These are phyloP conservation scores for Mortierella claussenii DNA, from an alignment of 192 early-diverging fungal species.

Conservation along the genomic window DNA sequence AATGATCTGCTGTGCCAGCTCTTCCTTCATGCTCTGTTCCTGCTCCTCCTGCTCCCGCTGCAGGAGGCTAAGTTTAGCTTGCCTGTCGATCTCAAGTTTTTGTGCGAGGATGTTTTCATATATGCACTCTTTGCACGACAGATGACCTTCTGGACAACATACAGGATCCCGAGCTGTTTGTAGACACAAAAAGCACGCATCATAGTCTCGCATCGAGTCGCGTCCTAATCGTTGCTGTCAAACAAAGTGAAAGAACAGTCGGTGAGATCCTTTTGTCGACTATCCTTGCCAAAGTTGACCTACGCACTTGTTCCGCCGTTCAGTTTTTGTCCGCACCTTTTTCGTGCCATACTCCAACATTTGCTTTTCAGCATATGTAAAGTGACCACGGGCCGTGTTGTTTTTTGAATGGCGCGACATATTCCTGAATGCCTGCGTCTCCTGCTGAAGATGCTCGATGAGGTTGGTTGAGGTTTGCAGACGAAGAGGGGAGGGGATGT, in stretches of 20 bases:
- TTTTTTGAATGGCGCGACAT: slow-evolving; percentile 95
- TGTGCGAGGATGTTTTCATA: slow-evolving; percentile 86
- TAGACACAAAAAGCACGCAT: slow-evolving; percentile 91
- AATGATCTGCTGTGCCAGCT: slow-evolving; percentile 63
- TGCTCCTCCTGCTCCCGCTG: slow-evolving; percentile 59
- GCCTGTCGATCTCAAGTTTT: slow-evolving; percentile 78
- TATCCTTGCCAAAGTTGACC: no score
- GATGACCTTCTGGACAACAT: slow-evolving; percentile 78
- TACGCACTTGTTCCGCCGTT: no score
- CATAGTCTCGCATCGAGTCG: slow-evolving; percentile 84
- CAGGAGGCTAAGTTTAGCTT: slow-evolving; percentile 58
- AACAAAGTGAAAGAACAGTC: no score
- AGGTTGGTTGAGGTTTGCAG: no score
- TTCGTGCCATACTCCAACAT: slow-evolving; percentile 93
- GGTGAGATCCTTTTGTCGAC: no score
- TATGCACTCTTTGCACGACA: slow-evolving; percentile 92
- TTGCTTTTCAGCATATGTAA: slow-evolving; percentile 90
- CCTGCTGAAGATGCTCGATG: no score
- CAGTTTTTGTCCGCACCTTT: no score
- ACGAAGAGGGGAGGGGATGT: no score
- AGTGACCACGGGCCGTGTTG: slow-evolving; percentile 89
- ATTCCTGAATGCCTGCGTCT: neutral
- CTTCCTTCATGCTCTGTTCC: slow-evolving; percentile 53
- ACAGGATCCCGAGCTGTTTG: slow-evolving; percentile 78
- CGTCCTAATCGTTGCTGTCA: slow-evolving; percentile 81